Base-by-base conservation (phyloP, 1,284 basidiomycete genomes). In the Schizophyllum commune region DNA sequence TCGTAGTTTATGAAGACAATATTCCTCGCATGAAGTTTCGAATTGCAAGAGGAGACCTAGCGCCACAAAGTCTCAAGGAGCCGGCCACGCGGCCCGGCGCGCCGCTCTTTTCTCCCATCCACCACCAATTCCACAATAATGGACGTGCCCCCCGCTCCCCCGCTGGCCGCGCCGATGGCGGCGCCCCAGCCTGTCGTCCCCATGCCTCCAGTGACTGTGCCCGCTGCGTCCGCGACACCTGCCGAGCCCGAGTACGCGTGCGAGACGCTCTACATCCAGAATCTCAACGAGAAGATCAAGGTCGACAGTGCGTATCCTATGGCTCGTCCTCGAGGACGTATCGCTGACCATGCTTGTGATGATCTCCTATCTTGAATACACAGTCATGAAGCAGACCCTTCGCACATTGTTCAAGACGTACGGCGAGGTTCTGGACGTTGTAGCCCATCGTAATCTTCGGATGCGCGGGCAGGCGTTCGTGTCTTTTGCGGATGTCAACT, bases 381-480 rank as follows among this genome's bases (percentile, higher is more conserved):
- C 17, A 47, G 95, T 96, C 32, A 83, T 99, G 69, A 98, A 96
- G 75, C 79, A 91, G 62, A 94, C 95, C 0, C 79, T 99, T 55
- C 82, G 85, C 20, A 89, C 90, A 52, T 81, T 99, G 56, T 98
- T 99, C 81, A 94, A 94, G 74, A 85, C 90, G 34, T 99, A 98
- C 70, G 93, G 94, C 19, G 89, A 91, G 62, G 89, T 99, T 5
- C 75, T 96, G 32, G 94, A 95, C 68, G 92, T 99, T 17, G 89
- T 94, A 7, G 94, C 96, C 5, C 96, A 99, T 74, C 76, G 81
- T 60, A 98, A 98, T 77, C 75, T 98, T 63, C 86, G 96, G 34
- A 99, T 99, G 97, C 83, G 97, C 52, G 96, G 96, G 11, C 96
- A 99, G 76, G 96, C 96, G 5, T 99, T 99, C 70, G 92, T 99